These are phyloP conservation scores for Hyaloscypha finlandica DNA, from an alignment of 495 filamentous ascomycete species.

Conservation along the genomic window DNA sequence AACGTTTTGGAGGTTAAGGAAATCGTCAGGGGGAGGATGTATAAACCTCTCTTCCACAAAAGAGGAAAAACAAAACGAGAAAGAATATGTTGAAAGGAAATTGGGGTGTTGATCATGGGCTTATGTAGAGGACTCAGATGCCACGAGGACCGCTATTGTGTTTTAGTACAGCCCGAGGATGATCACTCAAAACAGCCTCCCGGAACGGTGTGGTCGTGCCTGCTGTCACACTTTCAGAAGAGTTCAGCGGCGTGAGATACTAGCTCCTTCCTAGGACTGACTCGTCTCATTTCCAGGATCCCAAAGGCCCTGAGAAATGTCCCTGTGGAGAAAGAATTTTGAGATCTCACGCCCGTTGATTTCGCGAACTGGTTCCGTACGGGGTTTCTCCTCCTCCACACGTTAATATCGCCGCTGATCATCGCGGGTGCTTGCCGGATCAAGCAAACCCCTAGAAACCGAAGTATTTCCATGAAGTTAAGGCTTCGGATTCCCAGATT, in stretches of 20 bases:
- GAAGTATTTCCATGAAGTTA: not conserved
- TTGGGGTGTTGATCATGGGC: not conserved
- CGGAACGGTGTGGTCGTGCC: not conserved
- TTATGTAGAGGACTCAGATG: not conserved
- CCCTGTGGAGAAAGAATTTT: not conserved
- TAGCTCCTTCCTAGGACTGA: not conserved
- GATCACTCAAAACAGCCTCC: not conserved
- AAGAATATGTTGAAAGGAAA: not conserved
- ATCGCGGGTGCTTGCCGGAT: not conserved
- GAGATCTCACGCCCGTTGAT: not conserved
- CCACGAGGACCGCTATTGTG: not conserved
- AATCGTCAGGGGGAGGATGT: not conserved
- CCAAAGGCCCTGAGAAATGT: not conserved
- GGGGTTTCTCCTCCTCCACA: not conserved
- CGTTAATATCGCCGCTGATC: not conserved
- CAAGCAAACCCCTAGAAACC: not conserved
- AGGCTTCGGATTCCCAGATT: not conserved
- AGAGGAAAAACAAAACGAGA: not conserved
- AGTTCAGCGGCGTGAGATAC: not conserved
- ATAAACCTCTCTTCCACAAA: not conserved
- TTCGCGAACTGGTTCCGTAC: not conserved
- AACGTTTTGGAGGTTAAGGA: not conserved
- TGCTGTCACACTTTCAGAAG: not conserved
- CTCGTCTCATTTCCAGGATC: not conserved
- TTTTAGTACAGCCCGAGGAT: not conserved